Percentiles rank a stretch among this genome's conserved stretches.
Conservation (phyloP, 495 filamentous ascomycete species). For the Apodospora peruviana region DNA sequence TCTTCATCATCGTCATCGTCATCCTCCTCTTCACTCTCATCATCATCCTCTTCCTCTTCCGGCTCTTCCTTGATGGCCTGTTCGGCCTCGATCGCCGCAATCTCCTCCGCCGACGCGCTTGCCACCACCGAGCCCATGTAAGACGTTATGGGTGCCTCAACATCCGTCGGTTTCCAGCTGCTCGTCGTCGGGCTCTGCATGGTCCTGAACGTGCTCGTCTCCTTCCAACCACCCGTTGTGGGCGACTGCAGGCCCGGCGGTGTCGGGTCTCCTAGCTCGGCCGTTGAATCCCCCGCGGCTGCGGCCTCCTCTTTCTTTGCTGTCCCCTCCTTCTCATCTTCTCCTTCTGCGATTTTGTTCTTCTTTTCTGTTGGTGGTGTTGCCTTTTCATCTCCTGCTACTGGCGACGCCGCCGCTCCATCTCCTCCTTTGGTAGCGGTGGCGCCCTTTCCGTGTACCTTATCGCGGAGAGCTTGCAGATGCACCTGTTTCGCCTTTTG, state of each 20-base stretch:
- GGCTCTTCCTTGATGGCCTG: constrained; percentile 32
- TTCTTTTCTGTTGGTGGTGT: not conserved
- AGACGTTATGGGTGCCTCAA: constrained; percentile 26
- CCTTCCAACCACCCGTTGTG: constrained; percentile 29
- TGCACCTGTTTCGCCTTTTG: constrained; percentile 52
- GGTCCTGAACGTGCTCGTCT: constrained; percentile 10
- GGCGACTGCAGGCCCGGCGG: constrained; percentile 30
- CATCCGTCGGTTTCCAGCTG: constrained; percentile 39
- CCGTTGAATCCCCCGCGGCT: not conserved
- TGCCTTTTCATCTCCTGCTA: not conserved
- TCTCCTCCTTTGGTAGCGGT: constrained; percentile 7
- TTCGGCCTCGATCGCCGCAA: constrained; percentile 32
- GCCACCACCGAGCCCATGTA: constrained; percentile 24
- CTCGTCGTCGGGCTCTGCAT: constrained; percentile 42
- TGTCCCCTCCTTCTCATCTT: not conserved
- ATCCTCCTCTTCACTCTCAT: constrained; percentile 19
- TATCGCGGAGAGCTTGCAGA: constrained; percentile 34
- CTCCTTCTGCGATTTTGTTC: not conserved
- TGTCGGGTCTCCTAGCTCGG: not conserved
- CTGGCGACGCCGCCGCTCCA: not conserved
- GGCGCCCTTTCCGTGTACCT: constrained; percentile 29
- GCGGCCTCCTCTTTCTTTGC: too few relatives aligned
- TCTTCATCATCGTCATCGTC: constrained; percentile 23
- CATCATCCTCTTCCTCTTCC: constrained; percentile 19
- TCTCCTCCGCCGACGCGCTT: constrained; percentile 28